Evolutionary conservation across 177 flowering plant genomes (phyloP).

Genomic region (Vitis hybrid): DNA sequence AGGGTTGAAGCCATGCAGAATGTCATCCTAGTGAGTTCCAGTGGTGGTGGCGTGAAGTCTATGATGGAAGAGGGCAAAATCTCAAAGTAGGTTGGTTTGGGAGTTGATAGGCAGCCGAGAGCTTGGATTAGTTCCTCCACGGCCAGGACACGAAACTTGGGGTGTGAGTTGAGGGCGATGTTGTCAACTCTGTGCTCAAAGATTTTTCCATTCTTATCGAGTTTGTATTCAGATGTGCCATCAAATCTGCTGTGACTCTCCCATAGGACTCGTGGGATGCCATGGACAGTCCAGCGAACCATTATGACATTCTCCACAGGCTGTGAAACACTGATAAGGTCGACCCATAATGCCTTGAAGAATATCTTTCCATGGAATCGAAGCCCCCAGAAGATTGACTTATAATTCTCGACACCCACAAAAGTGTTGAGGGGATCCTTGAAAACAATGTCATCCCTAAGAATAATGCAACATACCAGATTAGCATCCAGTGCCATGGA

Average conservation of each 20-base stretch:
- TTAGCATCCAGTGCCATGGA: no score
- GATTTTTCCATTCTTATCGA: conserved; percentile 85
- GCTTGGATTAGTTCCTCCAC: conserved; percentile 58
- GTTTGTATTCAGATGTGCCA: conserved; percentile 80
- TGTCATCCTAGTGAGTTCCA: no score
- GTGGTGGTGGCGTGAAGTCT: conserved; percentile 6
- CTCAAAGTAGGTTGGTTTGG: conserved; percentile 79
- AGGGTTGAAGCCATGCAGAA: conserved; percentile 16
- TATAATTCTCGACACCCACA: conserved; percentile 74
- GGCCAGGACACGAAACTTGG: conserved; percentile 56
- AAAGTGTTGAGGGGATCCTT: conserved; percentile 85
- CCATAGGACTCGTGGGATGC: conserved; percentile 82
- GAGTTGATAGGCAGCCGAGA: conserved; percentile 65
- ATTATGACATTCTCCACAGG: conserved; percentile 62
- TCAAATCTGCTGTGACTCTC: conserved; percentile 78
- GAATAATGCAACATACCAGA: not conserved
- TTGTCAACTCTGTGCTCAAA: conserved; percentile 80
- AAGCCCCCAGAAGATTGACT: conserved; percentile 71
- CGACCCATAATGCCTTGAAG: conserved; percentile 69
- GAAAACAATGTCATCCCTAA: conserved; percentile 81
- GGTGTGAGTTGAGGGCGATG: conserved; percentile 63
- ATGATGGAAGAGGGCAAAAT: conserved; percentile 22
- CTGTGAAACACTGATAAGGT: conserved; percentile 67
- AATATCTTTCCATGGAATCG: conserved; percentile 76
- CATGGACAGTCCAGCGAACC: conserved; percentile 83